Evolutionary conservation across 2,329 filamentous ascomycete genomes (phyloP).

Genomic region (Microsporum canis): DNA sequence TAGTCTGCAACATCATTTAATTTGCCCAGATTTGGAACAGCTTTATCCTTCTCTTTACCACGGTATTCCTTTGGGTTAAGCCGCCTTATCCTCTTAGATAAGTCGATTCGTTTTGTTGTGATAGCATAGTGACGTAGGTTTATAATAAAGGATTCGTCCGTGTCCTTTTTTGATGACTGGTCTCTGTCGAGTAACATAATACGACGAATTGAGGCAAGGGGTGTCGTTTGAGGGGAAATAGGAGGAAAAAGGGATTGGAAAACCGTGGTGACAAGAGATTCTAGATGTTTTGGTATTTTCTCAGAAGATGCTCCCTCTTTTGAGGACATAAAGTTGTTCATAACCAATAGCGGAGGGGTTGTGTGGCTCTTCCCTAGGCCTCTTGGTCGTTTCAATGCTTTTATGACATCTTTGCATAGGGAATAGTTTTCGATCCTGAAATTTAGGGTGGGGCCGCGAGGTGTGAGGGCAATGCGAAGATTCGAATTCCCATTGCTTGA

Average conservation of each 20-base stretch:
- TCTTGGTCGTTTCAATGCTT: slow-evolving; percentile 69
- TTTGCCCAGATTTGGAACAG: slow-evolving; percentile 77
- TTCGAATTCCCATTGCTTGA: slow-evolving; percentile 87
- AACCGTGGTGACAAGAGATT: slow-evolving; percentile 81
- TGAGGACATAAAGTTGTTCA: slow-evolving; percentile 87
- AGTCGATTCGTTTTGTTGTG: slow-evolving; percentile 71
- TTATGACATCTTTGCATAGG: slow-evolving; percentile 78
- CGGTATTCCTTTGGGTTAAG: slow-evolving; percentile 79
- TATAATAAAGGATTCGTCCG: slow-evolving; percentile 63
- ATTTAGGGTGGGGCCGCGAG: slow-evolving; percentile 81
- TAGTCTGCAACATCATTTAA: slow-evolving; percentile 91
- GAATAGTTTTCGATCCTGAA: slow-evolving; percentile 94
- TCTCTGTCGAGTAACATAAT: slow-evolving; percentile 86
- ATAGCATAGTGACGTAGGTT: slow-evolving; percentile 93
- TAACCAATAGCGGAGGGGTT: slow-evolving; percentile 80
- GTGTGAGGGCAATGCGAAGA: slow-evolving; percentile 73
- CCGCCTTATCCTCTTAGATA: slow-evolving; percentile 72
- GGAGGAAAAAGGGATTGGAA: slow-evolving; percentile 95
- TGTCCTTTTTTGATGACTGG: slow-evolving; percentile 26
- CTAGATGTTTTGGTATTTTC: slow-evolving; percentile 83
- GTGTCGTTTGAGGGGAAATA: slow-evolving; percentile 83
- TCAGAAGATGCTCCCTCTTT: slow-evolving; percentile 42
- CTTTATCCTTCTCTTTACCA: slow-evolving; percentile 49
- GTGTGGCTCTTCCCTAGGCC: slow-evolving; percentile 76
- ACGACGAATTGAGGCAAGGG: slow-evolving; percentile 81